Percentiles rank a stretch among this genome's conserved stretches.
Evolutionary conservation across 257 asterid species (phyloP).

Genomic region (Sherardia arvensis): DNA sequence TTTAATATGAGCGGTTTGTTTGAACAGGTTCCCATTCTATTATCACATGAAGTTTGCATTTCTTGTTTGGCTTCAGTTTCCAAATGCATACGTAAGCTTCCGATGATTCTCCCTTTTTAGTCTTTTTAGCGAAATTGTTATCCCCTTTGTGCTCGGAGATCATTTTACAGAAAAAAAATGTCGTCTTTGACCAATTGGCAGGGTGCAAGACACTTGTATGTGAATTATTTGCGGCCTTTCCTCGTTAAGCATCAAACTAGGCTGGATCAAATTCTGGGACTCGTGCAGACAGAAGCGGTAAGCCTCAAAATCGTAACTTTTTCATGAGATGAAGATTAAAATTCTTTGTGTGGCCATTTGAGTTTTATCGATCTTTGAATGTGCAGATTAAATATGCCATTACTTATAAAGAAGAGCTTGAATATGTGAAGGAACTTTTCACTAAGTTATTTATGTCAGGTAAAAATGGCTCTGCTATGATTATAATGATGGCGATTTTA

Average conservation of each 20-base stretch:
- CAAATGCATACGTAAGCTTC: conserved; percentile 62
- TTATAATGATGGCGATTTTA: background rate
- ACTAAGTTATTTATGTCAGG: conserved; percentile 47
- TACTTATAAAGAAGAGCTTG: conserved; percentile 55
- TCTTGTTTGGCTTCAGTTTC: conserved; percentile 98
- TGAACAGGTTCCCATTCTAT: conserved; percentile 74
- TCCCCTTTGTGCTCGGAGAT: background rate
- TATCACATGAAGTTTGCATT: conserved; percentile 89
- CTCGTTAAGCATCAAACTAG: conserved; percentile 58
- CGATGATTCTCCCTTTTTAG: background rate
- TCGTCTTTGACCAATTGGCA: conserved; percentile 23
- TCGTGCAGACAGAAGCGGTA: conserved; percentile 66
- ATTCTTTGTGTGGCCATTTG: background rate
- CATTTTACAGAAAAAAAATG: background rate
- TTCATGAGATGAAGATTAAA: background rate
- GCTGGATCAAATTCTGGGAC: conserved; percentile 49
- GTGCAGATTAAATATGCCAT: conserved; percentile 63
- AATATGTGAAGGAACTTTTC: conserved; percentile 41
- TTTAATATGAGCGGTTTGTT: conserved; percentile 4
- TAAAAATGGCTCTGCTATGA: conserved; percentile 12
- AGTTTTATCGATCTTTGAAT: conserved; percentile 2
- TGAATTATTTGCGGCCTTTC: conserved; percentile 62
- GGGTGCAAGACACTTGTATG: conserved; percentile 79
- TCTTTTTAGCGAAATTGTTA: background rate
- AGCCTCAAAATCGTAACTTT: conserved; percentile 6